phyloP scores from a whole-genome alignment of 2,329 filamentous ascomycete species.

The Aquanectria penicillioides region DNA sequence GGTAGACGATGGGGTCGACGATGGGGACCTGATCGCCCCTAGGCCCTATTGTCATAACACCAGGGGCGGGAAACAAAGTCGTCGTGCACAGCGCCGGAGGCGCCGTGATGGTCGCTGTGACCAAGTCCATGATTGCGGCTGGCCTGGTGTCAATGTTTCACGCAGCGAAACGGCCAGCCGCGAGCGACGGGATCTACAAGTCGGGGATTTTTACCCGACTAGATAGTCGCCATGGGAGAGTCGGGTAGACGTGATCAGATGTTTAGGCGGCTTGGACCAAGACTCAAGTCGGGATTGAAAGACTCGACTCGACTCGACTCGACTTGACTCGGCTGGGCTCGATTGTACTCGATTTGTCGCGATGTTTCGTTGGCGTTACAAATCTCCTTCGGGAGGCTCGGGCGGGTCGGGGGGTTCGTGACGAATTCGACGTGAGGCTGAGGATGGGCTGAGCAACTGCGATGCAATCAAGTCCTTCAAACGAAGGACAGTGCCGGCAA shows the following conservation, averaged over 20 bases:
- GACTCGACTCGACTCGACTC: conserved; percentile 1
- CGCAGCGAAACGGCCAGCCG: conserved; percentile 39
- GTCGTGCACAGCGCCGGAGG: conserved; percentile 51
- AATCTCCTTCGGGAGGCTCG: too few relatives aligned
- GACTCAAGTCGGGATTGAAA: background rate
- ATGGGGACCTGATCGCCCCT: conserved; percentile 66
- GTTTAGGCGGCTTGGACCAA: background rate
- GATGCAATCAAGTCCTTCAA: background rate
- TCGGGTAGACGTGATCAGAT: background rate
- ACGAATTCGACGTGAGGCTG: background rate
- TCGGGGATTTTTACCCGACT: conserved; percentile 24
- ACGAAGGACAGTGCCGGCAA: background rate
- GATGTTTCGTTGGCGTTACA: background rate
- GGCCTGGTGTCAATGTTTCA: conserved; percentile 32
- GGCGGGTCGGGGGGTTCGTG: background rate
- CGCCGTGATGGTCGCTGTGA: conserved; percentile 42
- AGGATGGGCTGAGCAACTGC: background rate
- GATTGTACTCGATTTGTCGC: conserved; percentile 9
- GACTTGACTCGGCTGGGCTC: conserved; percentile 4
- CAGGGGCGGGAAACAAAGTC: conserved; percentile 55
- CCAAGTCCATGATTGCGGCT: conserved; percentile 40
- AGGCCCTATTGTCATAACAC: conserved; percentile 60
- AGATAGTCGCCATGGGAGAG: conserved; percentile 36
- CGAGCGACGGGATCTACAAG: conserved; percentile 37
- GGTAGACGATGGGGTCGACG: conserved; percentile 66